Evolutionary conservation across 2,329 filamentous ascomycete genomes (phyloP).

Genomic region (Pseudogymnoascus sp.): DNA sequence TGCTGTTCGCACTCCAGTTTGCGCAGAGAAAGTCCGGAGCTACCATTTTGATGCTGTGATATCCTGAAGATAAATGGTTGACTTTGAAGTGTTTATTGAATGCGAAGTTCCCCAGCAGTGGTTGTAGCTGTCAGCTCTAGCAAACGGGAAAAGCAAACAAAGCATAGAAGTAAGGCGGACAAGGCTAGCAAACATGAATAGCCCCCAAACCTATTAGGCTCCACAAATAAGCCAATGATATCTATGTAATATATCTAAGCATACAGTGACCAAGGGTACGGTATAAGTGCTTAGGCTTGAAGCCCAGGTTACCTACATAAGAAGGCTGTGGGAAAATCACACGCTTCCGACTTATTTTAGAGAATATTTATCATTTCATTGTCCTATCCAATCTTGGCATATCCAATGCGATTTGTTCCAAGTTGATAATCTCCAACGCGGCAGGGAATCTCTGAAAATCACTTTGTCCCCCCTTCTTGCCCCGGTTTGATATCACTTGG

Average conservation of each 20-base stretch:
- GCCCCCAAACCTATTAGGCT: not conserved
- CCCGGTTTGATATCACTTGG: conserved; percentile 32
- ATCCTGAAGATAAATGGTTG: not conserved
- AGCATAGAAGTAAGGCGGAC: not conserved
- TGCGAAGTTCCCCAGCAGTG: not conserved
- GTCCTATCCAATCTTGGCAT: not conserved
- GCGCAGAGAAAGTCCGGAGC: not conserved
- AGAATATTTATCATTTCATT: not conserved
- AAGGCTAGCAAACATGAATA: not conserved
- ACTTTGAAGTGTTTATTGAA: not conserved
- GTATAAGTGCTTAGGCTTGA: not conserved
- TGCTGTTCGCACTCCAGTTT: not conserved
- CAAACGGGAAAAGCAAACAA: not conserved
- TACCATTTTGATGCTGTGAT: not conserved
- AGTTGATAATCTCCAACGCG: not conserved
- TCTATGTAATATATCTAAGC: not conserved
- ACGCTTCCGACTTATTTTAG: not conserved
- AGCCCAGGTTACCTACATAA: not conserved
- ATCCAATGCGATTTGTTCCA: not conserved
- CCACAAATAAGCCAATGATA: not conserved
- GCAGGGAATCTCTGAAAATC: not conserved
- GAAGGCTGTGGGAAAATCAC: not conserved
- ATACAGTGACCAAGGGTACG: not conserved
- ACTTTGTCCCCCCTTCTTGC: not conserved
- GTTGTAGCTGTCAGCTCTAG: not conserved